A percentile compares a stretch with the other conserved stretches of the same genome.
Evolutionary conservation across 306 rosid species (phyloP).

Genomic region (Nissolia schottii): DNA sequence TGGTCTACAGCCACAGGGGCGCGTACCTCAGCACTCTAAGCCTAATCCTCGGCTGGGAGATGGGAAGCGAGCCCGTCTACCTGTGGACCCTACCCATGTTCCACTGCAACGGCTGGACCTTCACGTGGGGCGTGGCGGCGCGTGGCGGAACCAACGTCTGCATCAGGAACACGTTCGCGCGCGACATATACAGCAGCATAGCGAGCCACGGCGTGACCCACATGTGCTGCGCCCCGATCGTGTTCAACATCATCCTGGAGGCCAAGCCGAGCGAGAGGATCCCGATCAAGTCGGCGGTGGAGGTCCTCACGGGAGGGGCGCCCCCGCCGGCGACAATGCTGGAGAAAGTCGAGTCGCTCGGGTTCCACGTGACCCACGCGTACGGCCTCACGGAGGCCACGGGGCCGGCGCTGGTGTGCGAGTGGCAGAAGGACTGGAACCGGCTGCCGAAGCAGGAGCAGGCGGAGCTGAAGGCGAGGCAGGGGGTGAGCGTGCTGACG

Average conservation of each 20-base stretch:
- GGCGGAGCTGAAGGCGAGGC: slow-evolving; percentile 65
- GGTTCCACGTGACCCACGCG: slow-evolving; percentile 88
- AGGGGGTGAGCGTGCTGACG: slow-evolving; percentile 67
- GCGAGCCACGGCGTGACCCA: slow-evolving; percentile 60
- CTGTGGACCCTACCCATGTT: slow-evolving; percentile 93
- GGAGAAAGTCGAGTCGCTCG: slow-evolving; percentile 47
- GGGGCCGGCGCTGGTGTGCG: slow-evolving; percentile 85
- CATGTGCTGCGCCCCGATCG: slow-evolving; percentile 90
- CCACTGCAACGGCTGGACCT: slow-evolving; percentile 98
- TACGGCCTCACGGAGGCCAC: slow-evolving; percentile 91
- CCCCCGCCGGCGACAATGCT: slow-evolving; percentile 74
- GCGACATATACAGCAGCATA: slow-evolving; percentile 54
- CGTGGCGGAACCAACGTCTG: slow-evolving; percentile 88
- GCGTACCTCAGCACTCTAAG: slow-evolving; percentile 79
- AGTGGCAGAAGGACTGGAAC: slow-evolving; percentile 82
- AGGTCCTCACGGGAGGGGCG: slow-evolving; percentile 87
- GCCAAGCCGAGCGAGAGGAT: slow-evolving; percentile 35
- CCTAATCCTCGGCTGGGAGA: slow-evolving; percentile 69
- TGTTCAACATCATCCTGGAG: slow-evolving; percentile 64
- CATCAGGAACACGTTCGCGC: slow-evolving; percentile 50
- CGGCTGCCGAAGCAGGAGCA: slow-evolving; percentile 33
- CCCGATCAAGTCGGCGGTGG: slow-evolving; percentile 24
- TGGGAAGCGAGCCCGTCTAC: slow-evolving; percentile 70
- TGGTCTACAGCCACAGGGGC: slow-evolving; percentile 85
- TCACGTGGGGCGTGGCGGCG: slow-evolving; percentile 92